Conservation (phyloP, 2,329 filamentous ascomycete species). For the Trichophyton schoenleinii region DNA sequence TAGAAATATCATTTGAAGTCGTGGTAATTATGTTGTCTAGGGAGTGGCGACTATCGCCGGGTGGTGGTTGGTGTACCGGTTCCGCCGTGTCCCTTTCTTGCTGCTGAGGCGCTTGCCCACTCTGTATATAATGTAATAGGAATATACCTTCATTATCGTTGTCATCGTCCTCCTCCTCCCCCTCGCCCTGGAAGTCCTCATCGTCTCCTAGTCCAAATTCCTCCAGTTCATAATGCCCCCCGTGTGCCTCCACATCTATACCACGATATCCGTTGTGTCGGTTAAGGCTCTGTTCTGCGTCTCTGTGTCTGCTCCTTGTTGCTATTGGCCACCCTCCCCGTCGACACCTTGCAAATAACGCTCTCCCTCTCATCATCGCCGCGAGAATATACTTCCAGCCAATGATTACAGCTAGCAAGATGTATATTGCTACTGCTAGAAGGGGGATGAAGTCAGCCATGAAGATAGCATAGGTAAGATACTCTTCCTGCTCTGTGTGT, state of each 20-base stretch:
- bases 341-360: constrained; percentile 2
- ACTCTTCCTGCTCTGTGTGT: neutral
- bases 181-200: neutral
- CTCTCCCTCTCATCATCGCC: neutral
- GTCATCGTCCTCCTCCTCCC: too few species aligned
- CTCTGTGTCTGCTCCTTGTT: constrained; percentile 6
- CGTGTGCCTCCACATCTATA: neutral
- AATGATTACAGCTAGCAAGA: constrained; percentile 11
- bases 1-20: constrained; percentile 7
- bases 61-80: neutral
- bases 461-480: constrained; percentile 1
- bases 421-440: constrained; percentile 11
- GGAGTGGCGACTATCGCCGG: neutral
- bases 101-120: neutral
- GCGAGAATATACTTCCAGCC: neutral
- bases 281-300: neutral
- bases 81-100: neutral
- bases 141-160: constrained; percentile 11
- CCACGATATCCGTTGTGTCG: constrained; percentile 3
- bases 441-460: constrained; percentile 11
- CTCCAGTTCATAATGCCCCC: constrained; percentile 7
- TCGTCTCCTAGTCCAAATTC: constrained; percentile 13
- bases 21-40: neutral
- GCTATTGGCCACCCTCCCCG: constrained; percentile 14
- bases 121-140: neutral